A percentile compares a stretch with the other conserved stretches of the same genome.
Evolutionary conservation across 2,329 filamentous ascomycete genomes (phyloP).

Genomic region (Lachnellula suecica): DNA sequence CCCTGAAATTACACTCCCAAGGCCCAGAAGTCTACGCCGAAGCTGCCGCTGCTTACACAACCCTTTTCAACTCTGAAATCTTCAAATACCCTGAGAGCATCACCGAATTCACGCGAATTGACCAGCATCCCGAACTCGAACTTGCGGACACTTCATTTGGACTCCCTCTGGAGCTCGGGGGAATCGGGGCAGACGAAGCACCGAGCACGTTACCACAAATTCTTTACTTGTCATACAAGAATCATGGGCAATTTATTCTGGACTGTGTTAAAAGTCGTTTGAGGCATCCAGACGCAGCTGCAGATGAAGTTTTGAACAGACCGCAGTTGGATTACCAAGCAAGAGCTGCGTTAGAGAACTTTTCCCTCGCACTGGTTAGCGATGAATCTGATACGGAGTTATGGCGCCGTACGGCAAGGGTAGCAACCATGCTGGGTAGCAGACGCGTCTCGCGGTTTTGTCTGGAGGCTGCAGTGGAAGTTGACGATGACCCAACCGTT

Average conservation of each 20-base stretch:
- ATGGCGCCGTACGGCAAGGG: constrained; percentile 59
- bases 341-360: constrained; percentile 51
- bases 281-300: constrained; percentile 34
- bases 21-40: constrained; percentile 73
- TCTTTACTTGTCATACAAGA: constrained; percentile 92
- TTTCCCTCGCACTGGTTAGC: constrained; percentile 58
- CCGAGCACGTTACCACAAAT: constrained; percentile 85
- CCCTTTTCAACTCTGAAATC: constrained; percentile 87
- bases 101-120: constrained; percentile 78
- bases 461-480: constrained; percentile 64
- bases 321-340: constrained; percentile 33
- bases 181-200: constrained; percentile 67
- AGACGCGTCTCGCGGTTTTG: constrained; percentile 59
- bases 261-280: constrained; percentile 64
- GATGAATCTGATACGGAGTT: constrained; percentile 68
- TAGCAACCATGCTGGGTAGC: constrained; percentile 58
- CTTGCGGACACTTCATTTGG: constrained; percentile 49
- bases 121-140: constrained; percentile 50
- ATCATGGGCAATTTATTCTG: constrained; percentile 88
- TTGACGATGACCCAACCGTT: constrained; percentile 65
- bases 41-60: constrained; percentile 78
- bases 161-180: constrained; percentile 52
- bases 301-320: constrained; percentile 36
- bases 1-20: constrained; percentile 87
- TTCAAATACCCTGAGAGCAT: constrained; percentile 87